A percentile compares a stretch with the other conserved stretches of the same genome.
Evolutionary conservation across 2,329 filamentous ascomycete genomes (phyloP).

Genomic region (Fusarium decemcellulare): DNA sequence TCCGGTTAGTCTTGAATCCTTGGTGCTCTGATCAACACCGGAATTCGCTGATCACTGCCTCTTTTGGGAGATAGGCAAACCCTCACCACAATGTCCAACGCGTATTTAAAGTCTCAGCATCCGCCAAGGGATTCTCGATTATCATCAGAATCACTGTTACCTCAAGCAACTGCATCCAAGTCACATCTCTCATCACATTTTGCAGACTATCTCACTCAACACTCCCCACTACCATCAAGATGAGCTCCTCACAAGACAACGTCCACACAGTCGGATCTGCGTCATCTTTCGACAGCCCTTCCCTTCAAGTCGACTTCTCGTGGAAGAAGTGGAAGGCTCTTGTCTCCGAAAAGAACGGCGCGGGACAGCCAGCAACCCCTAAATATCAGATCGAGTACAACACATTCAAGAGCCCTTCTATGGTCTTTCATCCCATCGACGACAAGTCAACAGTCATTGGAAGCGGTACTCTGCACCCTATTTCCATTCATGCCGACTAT

Average conservation of each 20-base stretch:
- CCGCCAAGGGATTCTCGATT: neutral
- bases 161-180: neutral
- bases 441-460: constrained; percentile 17
- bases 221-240: neutral
- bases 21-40: neutral
- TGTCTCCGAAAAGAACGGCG: constrained; percentile 17
- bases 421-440: constrained; percentile 27
- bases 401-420: constrained; percentile 20
- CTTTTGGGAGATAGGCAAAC: neutral
- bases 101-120: neutral
- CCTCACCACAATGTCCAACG: neutral
- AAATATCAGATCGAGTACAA: constrained; percentile 33
- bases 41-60: neutral
- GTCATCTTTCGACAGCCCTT: neutral
- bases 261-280: neutral
- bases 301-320: constrained; percentile 32
- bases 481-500: constrained; percentile 42
- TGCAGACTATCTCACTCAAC: neutral
- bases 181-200: neutral
- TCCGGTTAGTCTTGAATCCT: neutral
- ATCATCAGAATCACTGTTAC: neutral
- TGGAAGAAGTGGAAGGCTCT: constrained; percentile 36
- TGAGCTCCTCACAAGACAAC: neutral
- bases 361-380: constrained; percentile 12
- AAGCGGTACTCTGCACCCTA: constrained; percentile 31